These are phyloP conservation scores for Claviceps spartinae DNA, from an alignment of 2,329 filamentous ascomycete genomes.

Conservation along the genomic window DNA sequence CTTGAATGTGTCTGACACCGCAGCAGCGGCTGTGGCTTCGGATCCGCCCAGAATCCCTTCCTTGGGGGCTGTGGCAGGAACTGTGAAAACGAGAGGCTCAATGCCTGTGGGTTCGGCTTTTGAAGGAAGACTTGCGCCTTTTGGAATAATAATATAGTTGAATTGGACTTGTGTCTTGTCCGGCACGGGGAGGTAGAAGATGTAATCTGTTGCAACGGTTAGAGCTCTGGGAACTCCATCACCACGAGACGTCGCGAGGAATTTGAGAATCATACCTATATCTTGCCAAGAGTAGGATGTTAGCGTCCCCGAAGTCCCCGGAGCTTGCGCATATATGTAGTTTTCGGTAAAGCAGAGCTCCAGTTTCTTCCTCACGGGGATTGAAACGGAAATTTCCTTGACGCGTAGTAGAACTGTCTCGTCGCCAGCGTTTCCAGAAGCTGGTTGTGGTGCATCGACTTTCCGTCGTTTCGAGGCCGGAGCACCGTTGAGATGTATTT, in stretches of 20 bases:
- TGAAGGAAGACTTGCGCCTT: slow-evolving; percentile 37
- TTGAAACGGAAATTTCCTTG: slow-evolving; percentile 53
- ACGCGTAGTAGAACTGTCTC: slow-evolving; percentile 45
- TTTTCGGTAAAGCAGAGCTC: slow-evolving; percentile 48
- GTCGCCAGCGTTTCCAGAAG: slow-evolving; percentile 23
- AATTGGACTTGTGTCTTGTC: slow-evolving; percentile 52
- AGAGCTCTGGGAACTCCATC: background rate
- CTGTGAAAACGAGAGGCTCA: slow-evolving; percentile 52
- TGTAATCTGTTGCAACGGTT: slow-evolving; percentile 33
- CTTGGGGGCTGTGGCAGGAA: slow-evolving; percentile 46
- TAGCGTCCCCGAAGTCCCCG: slow-evolving; percentile 37
- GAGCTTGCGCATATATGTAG: slow-evolving; percentile 42
- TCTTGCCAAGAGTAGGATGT: slow-evolving; percentile 47
- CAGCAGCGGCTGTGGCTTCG: slow-evolving; percentile 33
- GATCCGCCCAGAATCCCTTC: slow-evolving; percentile 40
- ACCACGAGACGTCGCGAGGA: too few relatives aligned
- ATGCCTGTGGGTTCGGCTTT: slow-evolving; percentile 27
- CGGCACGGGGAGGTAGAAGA: slow-evolving; percentile 50
- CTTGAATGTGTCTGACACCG: slow-evolving; percentile 45
- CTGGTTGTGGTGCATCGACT: slow-evolving; percentile 28
- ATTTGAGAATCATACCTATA: slow-evolving; percentile 33
- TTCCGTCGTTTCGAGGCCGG: slow-evolving; percentile 39
- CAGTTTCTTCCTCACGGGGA: slow-evolving; percentile 56
- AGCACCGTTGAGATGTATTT: slow-evolving; percentile 26
- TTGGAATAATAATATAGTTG: slow-evolving; percentile 52